Evolutionary conservation across 2,329 filamentous ascomycete species (phyloP).

Genomic region (Fusarium nelsonii): DNA sequence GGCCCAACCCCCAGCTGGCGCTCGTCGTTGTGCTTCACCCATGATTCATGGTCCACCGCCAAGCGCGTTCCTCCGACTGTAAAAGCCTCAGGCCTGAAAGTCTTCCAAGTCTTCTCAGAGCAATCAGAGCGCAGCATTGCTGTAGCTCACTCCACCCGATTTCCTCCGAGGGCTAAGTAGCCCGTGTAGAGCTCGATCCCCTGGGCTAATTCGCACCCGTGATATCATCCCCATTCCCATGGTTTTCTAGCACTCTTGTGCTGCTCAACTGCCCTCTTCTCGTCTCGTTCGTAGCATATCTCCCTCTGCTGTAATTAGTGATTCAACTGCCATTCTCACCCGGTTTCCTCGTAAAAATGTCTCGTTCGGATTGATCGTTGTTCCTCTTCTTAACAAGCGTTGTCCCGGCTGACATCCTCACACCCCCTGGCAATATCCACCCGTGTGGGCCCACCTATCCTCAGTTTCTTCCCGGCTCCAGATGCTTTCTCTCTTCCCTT

Average conservation of each 20-base stretch:
- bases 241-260: slow-evolving; percentile 22
- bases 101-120: slow-evolving; percentile 40
- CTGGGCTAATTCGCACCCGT: slow-evolving; percentile 48
- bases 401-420: slow-evolving; percentile 54
- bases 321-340: slow-evolving; percentile 37
- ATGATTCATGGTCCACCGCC: slow-evolving; percentile 54
- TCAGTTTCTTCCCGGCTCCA: slow-evolving; percentile 54
- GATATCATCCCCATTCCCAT: slow-evolving; percentile 26
- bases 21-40: slow-evolving; percentile 44
- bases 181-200: slow-evolving; percentile 45
- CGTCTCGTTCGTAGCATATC: slow-evolving; percentile 7
- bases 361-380: slow-evolving; percentile 48
- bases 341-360: slow-evolving; percentile 48
- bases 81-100: slow-evolving; percentile 53
- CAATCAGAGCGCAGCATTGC: slow-evolving; percentile 49
- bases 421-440: slow-evolving; percentile 49
- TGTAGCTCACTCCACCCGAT: slow-evolving; percentile 51
- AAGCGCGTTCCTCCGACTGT: slow-evolving; percentile 49
- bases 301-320: slow-evolving; percentile 13
- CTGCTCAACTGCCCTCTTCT: slow-evolving; percentile 15
- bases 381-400: slow-evolving; percentile 48
- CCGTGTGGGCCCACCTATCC: slow-evolving; percentile 54
- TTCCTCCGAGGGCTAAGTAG: slow-evolving; percentile 52
- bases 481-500: slow-evolving; percentile 57
- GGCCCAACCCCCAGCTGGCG: slow-evolving; percentile 43